Conservation (phyloP, 140 eudicot species). For the Stevia rebaudiana region DNA sequence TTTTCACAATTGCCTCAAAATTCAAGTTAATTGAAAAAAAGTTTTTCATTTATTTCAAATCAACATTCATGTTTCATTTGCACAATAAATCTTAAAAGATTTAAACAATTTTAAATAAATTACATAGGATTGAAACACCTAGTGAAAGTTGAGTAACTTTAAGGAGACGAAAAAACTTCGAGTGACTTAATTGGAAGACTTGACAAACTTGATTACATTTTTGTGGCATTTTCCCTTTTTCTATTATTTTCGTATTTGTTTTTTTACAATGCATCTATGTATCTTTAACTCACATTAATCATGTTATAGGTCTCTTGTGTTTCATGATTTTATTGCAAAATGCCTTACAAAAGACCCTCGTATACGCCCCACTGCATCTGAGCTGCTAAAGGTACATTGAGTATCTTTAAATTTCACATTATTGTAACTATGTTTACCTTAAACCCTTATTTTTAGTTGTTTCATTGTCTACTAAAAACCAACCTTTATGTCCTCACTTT, state of each 20-base stretch:
- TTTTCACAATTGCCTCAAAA: no score
- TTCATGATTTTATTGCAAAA: constrained; percentile 95
- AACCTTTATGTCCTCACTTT: neutral
- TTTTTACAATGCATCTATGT: neutral
- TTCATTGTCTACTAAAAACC: neutral
- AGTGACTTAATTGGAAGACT: no score
- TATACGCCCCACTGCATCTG: constrained; percentile 94
- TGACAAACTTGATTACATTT: no score
- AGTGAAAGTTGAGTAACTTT: no score
- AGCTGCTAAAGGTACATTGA: constrained; percentile 73
- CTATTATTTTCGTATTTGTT: neutral
- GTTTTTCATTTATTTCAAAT: no score
- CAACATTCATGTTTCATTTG: no score
- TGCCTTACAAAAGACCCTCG: constrained; percentile 95
- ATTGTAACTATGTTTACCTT: neutral
- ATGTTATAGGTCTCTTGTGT: constrained; percentile 84
- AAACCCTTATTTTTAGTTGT: neutral
- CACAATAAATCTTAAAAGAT: no score
- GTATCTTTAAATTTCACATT: constrained; percentile 21
- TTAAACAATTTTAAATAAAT: no score
- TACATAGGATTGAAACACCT: no score
- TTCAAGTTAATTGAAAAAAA: no score
- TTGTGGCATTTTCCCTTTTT: no score
- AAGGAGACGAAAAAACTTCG: no score
- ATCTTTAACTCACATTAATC: constrained; percentile 17